Evolutionary conservation across 768 basidiomycete species (phyloP), one percentile per base, ranked within the genome.

Genomic region (Psilocybe sp.): DNA sequence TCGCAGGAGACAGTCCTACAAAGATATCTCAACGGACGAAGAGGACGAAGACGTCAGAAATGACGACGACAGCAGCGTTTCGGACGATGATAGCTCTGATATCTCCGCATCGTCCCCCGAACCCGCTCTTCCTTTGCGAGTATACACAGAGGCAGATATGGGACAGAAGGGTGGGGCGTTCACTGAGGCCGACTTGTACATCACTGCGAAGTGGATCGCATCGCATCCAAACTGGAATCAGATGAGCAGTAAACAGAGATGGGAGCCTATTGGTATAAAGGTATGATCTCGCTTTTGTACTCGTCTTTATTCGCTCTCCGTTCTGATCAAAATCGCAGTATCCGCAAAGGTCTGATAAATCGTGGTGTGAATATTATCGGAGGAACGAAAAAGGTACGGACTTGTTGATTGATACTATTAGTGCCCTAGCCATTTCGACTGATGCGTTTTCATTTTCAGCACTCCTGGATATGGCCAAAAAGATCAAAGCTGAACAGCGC

Each of bases 291-390:
- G 28, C 20, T 42, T 37, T 13, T 20, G 14, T 38, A 12, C 8
- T 7, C 16, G 8, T 28, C 15, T n/a, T 34, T 19, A 5, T 8
- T 14, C 23, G 1, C 18, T 16, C n/a, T n/a, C 28, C n/a, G 23
- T 38, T 3, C 11, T 40, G n/a, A 19, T 43, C n/a, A 7, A 28
- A 28, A 7, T 34, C 44, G 6, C 40, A 87, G 85, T 72, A 77
- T 59, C 71, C 77, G 18, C 78, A 77, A 58, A 71, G 85, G 52
- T 70, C 79, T 33, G 61, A 63, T 3, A 83, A 79, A 57, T 73
- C 82, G 6, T 87, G 85, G 85, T 72, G 68, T 15, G 82, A 85
- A 59, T 81, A 76, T 55, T 84, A 79, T 57, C 72, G 82, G 28
- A 70, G 68, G 50, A 67, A 81, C 52, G 77, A 81, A 61, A 43